Conservation (phyloP, 768 basidiomycete genomes). For the Xerocomellus dryophilus region DNA sequence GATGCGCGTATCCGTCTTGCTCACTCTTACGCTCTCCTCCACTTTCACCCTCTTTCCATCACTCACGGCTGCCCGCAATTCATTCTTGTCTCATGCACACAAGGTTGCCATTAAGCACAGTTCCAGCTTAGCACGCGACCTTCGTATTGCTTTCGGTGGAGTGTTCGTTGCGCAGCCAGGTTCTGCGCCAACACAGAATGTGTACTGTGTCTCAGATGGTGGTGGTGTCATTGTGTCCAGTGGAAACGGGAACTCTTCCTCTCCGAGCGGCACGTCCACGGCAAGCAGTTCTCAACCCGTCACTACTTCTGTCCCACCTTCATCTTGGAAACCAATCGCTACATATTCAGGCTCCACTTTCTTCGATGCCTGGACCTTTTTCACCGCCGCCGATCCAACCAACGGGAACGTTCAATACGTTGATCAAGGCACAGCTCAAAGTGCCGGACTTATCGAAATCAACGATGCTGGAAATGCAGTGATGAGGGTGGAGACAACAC, state of each 20-base stretch:
- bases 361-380: conserved; percentile 83
- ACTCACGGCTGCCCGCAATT: conserved; percentile 22
- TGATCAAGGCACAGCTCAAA: conserved; percentile 55
- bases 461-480: conserved; percentile 73
- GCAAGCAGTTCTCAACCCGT: conserved; percentile 18
- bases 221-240: conserved; percentile 21
- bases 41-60: conserved; percentile 26
- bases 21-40: conserved; percentile 33
- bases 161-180: conserved; percentile 46
- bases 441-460: conserved; percentile 59
- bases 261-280: conserved; percentile 25
- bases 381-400: conserved; percentile 68
- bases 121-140: conserved; percentile 60
- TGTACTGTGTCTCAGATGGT: conserved; percentile 35
- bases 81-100: conserved; percentile 47
- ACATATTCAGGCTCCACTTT: conserved; percentile 66
- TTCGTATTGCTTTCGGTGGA: conserved; percentile 61
- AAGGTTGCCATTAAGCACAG: conserved; percentile 56
- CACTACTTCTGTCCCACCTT: conserved; percentile 33
- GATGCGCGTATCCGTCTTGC: conserved; percentile 29
- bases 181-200: conserved; percentile 26
- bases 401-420: conserved; percentile 69
- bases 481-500: conserved; percentile 87
- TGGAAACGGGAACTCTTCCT: conserved; percentile 19
- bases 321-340: conserved; percentile 58